phyloP scores from a whole-genome alignment of 139 green algal species.

The Closterium sp. region DNA sequence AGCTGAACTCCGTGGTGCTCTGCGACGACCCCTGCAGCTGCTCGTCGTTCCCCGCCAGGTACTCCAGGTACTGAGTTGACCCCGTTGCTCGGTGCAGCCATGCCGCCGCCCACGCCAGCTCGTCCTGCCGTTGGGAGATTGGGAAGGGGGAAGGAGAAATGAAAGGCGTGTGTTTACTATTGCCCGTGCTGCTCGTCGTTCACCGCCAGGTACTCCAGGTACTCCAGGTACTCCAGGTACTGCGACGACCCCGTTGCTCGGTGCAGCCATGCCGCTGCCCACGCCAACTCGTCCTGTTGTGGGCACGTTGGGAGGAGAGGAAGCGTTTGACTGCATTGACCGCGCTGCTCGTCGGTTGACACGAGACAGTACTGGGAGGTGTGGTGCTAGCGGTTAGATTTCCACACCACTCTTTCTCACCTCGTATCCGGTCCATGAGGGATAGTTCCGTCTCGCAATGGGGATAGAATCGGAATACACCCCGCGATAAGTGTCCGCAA shows the following conservation, averaged over 20 bases:
- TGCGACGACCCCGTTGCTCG: conserved; percentile 1
- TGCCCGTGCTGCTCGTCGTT: no score
- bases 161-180: no score
- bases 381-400: no score
- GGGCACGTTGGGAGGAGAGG: no score
- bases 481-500: conserved; percentile 30
- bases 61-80: background rate
- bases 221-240: conserved; percentile 33
- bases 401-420: background rate
- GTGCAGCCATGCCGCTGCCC: conserved; percentile 37
- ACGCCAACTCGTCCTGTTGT: conserved; percentile 43
- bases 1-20: conserved; percentile 9
- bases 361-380: no score
- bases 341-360: no score
- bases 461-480: conserved; percentile 18
- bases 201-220: conserved; percentile 2
- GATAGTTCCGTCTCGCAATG: background rate
- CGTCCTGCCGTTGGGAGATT: background rate
- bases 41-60: background rate
- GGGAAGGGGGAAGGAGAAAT: no score
- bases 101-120: conserved; percentile 40
- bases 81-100: conserved; percentile 34
- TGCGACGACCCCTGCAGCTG: background rate
- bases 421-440: conserved; percentile 10
- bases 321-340: no score